Base-by-base conservation (phyloP, 116 monocot genomes). In the Dioscorea cayenensis region DNA sequence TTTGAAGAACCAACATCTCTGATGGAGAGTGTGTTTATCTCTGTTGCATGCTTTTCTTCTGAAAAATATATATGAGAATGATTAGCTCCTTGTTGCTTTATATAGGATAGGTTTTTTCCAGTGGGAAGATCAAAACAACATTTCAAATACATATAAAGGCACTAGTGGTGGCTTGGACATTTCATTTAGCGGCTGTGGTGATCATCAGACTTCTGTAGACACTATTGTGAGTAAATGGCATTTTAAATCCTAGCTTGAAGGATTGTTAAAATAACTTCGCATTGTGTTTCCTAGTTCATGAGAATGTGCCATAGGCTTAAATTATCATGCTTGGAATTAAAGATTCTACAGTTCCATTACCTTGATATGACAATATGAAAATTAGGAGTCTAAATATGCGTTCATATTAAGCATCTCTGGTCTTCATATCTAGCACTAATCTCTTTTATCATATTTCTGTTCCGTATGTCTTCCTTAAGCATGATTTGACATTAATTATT, bases 131-230 rank as follows among this genome's bases (percentile, higher is more conserved):
- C 87, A 90, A 23, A 69, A 18, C 13, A 66, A 75, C 14, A 72
- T 50, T 17, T 61, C 73, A 50, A 49, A 71, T 18, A 43, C 71
- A 28, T 21, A 65, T 12, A 96, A 92, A 79, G 87, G 87, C 63
- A 90, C 92, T 19, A 84, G 58, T 7, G 96, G 96, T 43, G 96
- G 96, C 18, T 63, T 90, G 27, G 96, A 92, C 27, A 86, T 96
- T 68, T 90, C 84, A 23, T 90, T 96, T 72, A 92, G 96, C 65
- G 96, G 96, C 20, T 96, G 96, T 76, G 86, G 82, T 76, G 96
- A 96, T 72, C 18, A 84, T 76, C 96, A 96, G 70, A 87, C 86
- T 3, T 92, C 96, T 61, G 72, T 84, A 66, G 92, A 96, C 71
- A 92, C 89, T 61, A 63, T 71, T 72, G 94, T 95, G 85, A 86